phyloP scores from a whole-genome alignment of 441 rosid genomes.

The Flueggea neowawraea region DNA sequence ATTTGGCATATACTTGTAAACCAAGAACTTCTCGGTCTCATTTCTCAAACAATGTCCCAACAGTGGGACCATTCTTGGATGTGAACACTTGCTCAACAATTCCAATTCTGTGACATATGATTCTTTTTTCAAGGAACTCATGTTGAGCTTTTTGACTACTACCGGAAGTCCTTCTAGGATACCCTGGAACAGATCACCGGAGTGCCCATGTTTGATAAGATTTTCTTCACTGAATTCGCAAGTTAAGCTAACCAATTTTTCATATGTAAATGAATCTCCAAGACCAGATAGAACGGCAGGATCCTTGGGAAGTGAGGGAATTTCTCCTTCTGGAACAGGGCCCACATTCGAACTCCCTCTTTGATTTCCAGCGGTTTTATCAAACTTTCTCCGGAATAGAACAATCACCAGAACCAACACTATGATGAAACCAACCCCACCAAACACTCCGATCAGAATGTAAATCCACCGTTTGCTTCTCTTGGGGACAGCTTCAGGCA shows the following conservation, averaged over 20 bases:
- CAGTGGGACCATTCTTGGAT: constrained; percentile 73
- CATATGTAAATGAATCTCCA: constrained; percentile 64
- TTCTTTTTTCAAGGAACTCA: constrained; percentile 38
- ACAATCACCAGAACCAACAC: constrained; percentile 37
- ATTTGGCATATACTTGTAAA: constrained; percentile 83
- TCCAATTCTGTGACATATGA: constrained; percentile 62
- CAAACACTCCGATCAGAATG: constrained; percentile 58
- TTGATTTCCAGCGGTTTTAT: constrained; percentile 33
- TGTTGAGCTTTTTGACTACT: constrained; percentile 63
- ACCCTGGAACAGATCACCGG: constrained; percentile 82
- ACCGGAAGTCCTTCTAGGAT: constrained; percentile 48
- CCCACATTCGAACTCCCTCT: constrained; percentile 47
- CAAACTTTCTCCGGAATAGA: constrained; percentile 39
- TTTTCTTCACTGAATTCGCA: constrained; percentile 55
- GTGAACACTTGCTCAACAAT: constrained; percentile 57
- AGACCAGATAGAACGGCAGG: constrained; percentile 34
- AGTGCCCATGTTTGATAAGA: constrained; percentile 85
- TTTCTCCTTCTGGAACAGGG: constrained; percentile 55
- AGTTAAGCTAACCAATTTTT: constrained; percentile 57
- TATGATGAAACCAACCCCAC: constrained; percentile 57
- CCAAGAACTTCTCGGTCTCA: constrained; percentile 70
- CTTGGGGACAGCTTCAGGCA: constrained; percentile 26
- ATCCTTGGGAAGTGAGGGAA: constrained; percentile 39
- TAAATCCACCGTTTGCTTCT: constrained; percentile 42
- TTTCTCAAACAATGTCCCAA: constrained; percentile 80